Conservation (phyloP, 2,329 filamentous ascomycete species). For the Tolypocladium nubicola region DNA sequence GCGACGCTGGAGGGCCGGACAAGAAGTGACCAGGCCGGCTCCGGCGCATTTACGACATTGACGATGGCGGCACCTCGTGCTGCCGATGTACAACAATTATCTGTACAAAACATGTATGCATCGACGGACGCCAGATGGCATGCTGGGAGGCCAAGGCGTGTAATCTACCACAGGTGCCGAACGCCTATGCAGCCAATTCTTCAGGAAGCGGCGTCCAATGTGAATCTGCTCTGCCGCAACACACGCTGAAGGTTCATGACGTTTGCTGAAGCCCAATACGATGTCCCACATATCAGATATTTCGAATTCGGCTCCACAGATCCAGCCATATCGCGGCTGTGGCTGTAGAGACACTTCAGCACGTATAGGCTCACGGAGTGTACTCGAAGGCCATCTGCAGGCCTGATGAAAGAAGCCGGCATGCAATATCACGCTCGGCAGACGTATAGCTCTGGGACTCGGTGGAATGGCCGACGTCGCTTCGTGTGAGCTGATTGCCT, state of each 20-base stretch:
- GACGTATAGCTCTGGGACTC: not conserved
- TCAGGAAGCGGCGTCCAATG: too few species aligned
- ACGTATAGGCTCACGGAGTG: too few species aligned
- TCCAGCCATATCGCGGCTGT: not conserved
- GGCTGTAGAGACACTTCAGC: not conserved
- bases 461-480: not conserved
- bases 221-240: not conserved
- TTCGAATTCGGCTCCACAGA: not conserved
- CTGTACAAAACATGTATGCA: not conserved
- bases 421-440: too few species aligned
- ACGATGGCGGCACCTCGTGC: not conserved
- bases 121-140: too few species aligned
- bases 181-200: not conserved
- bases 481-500: not conserved
- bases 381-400: too few species aligned
- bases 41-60: not conserved
- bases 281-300: not conserved
- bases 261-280: not conserved
- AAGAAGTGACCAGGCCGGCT: slow-evolving; percentile 2
- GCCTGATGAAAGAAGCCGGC: too few species aligned
- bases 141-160: not conserved
- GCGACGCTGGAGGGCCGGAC: slow-evolving; percentile 11
- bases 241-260: not conserved
- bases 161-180: not conserved
- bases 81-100: not conserved